Evolutionary conservation across 108 stramenopile species (phyloP).

Genomic region (Fragilaria crotonensis): DNA sequence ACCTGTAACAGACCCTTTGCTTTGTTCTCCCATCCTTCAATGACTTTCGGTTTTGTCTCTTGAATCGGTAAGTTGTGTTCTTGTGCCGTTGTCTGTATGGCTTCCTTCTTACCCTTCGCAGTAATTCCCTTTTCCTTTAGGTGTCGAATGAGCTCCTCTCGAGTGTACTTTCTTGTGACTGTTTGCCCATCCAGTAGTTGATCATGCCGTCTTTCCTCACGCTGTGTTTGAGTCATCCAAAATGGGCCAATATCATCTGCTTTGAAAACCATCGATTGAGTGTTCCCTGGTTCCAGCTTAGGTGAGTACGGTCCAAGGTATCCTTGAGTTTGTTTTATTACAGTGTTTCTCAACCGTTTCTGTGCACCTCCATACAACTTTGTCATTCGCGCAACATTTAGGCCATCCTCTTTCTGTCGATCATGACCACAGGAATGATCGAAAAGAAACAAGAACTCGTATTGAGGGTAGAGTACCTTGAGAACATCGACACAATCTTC

Average conservation of each 20-base stretch:
- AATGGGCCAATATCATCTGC: not conserved
- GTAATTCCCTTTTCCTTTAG: constrained; percentile 9
- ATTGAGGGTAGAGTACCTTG: constrained; percentile 5
- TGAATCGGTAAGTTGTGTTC: not conserved
- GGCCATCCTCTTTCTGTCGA: too few species aligned
- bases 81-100: constrained; percentile 10
- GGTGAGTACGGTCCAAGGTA: too few species aligned
- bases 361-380: too few species aligned
- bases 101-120: constrained; percentile 1
- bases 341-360: too few species aligned
- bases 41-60: not conserved
- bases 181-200: not conserved
- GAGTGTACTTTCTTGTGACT: constrained; percentile 4
- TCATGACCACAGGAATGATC: too few species aligned
- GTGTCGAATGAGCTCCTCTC: not conserved
- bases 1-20: constrained; percentile 21
- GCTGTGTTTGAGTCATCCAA: not conserved
- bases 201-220: constrained; percentile 1
- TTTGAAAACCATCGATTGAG: too few species aligned
- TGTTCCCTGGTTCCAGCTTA: not conserved
- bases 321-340: too few species aligned
- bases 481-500: constrained; percentile 14
- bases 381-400: too few species aligned
- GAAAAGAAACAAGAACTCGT: too few species aligned
- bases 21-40: constrained; percentile 12